A percentile compares a stretch with the other conserved stretches of the same genome.
phyloP scores from a whole-genome alignment of 805 yeast genomes.

The Torulaspora franciscae region DNA sequence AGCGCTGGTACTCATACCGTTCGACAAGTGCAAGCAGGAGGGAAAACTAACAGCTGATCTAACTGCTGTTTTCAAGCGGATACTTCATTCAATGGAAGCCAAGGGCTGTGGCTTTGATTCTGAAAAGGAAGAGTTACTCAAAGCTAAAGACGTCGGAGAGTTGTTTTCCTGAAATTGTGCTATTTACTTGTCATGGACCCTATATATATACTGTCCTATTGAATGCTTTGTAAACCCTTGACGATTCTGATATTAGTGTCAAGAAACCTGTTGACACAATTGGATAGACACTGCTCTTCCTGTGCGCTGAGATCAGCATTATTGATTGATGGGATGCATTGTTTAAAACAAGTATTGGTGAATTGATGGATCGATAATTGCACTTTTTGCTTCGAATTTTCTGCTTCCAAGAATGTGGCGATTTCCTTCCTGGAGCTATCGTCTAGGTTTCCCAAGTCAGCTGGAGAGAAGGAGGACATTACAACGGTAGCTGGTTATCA shows the following conservation, averaged over 20 bases:
- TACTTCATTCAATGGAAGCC: constrained; percentile 7
- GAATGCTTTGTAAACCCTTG: constrained; percentile 40
- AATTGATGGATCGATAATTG: constrained; percentile 82
- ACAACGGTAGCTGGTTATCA: background rate
- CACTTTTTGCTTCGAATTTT: constrained; percentile 80
- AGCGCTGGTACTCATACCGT: constrained; percentile 20
- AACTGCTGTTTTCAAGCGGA: background rate
- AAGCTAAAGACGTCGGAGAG: constrained; percentile 6
- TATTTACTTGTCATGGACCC: constrained; percentile 6
- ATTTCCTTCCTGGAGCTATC: constrained; percentile 70
- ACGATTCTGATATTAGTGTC: constrained; percentile 86
- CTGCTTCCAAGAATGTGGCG: constrained; percentile 69
- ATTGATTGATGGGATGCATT: constrained; percentile 56
- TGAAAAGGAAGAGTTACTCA: constrained; percentile 10
- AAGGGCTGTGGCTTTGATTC: constrained; percentile 15
- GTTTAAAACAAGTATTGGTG: constrained; percentile 87
- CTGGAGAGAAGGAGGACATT: constrained; percentile 39
- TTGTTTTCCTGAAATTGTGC: constrained; percentile 2
- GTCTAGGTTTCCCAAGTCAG: constrained; percentile 48
- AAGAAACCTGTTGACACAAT: constrained; percentile 80
- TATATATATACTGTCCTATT: constrained; percentile 8
- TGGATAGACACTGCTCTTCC: constrained; percentile 70
- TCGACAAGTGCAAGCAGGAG: constrained; percentile 27
- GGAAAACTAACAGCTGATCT: constrained; percentile 15
- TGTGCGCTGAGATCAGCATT: constrained; percentile 45